A percentile compares a stretch with the other conserved stretches of the same genome.
phyloP scores from a whole-genome alignment of 176 grass and related monocot species.

The Triticum monococcum region DNA sequence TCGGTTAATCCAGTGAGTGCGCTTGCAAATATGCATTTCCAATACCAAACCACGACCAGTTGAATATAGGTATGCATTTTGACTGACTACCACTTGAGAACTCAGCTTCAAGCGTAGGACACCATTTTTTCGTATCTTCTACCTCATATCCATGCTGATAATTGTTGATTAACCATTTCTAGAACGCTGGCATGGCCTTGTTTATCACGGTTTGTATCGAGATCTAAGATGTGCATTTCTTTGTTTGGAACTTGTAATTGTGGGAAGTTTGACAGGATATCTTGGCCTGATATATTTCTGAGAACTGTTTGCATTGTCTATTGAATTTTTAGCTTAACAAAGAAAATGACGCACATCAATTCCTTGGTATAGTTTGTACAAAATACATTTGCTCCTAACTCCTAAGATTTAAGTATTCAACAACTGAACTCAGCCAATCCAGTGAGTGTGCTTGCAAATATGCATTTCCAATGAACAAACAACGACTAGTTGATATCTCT shows the following conservation, averaged over 20 bases:
- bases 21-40: conserved; percentile 1
- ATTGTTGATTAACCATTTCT: neutral
- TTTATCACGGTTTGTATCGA: neutral
- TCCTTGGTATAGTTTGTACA: neutral
- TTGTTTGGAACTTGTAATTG: neutral
- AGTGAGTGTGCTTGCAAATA: neutral
- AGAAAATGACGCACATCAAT: neutral
- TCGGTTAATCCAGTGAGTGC: neutral
- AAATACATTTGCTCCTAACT: neutral
- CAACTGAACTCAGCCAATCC: neutral
- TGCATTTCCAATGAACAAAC: neutral
- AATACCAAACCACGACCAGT: neutral
- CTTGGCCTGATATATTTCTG: neutral
- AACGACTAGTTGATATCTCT: neutral
- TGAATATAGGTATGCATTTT: neutral
- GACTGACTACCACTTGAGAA: neutral
- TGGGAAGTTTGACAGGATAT: neutral
- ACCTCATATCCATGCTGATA: neutral
- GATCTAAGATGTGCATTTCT: neutral
- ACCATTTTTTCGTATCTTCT: neutral
- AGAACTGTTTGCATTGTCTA: neutral
- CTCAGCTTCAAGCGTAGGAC: neutral
- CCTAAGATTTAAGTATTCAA: neutral
- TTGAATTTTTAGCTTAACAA: neutral
- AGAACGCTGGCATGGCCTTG: neutral